Evolutionary conservation across 441 rosid genomes (phyloP).

Genomic region (Euphorbia celastroides): DNA sequence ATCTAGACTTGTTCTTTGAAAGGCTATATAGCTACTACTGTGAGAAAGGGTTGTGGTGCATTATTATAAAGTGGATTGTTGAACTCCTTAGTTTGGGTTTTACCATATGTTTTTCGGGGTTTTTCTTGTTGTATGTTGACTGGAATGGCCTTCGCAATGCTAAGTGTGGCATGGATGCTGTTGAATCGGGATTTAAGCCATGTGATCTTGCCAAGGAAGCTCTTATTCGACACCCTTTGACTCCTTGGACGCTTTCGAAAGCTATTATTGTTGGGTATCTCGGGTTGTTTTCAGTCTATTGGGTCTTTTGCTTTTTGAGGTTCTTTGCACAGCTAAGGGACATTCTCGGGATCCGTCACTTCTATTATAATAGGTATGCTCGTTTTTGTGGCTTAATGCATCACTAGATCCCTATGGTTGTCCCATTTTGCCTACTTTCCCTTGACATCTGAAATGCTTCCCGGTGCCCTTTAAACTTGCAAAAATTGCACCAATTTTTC

Average conservation of each 20-base stretch:
- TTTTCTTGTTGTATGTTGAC: slow-evolving; percentile 87
- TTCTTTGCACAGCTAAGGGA: slow-evolving; percentile 88
- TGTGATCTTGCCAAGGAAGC: slow-evolving; percentile 98
- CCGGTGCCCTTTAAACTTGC: no score
- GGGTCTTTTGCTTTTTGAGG: slow-evolving; percentile 91
- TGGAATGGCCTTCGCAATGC: slow-evolving; percentile 99
- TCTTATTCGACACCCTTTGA: slow-evolving; percentile 75
- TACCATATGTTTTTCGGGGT: slow-evolving; percentile 90
- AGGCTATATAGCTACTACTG: slow-evolving; percentile 90
- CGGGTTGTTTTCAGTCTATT: slow-evolving; percentile 75
- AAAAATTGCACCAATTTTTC: no score
- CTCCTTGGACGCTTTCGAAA: slow-evolving; percentile 79
- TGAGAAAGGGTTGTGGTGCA: slow-evolving; percentile 98
- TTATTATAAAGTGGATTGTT: slow-evolving; percentile 90
- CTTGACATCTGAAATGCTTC: no score
- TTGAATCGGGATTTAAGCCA: slow-evolving; percentile 91
- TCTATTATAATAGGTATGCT: slow-evolving; percentile 72
- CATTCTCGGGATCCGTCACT: slow-evolving; percentile 70
- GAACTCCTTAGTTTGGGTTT: slow-evolving; percentile 89
- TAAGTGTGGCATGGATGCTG: slow-evolving; percentile 98
- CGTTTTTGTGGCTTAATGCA: no score
- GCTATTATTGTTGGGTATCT: slow-evolving; percentile 86
- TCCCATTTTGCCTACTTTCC: no score
- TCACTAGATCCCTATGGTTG: no score
- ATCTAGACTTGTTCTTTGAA: slow-evolving; percentile 92